phyloP scores from a whole-genome alignment of 805 yeast species.

The Wickerhamomyces ciferrii region DNA sequence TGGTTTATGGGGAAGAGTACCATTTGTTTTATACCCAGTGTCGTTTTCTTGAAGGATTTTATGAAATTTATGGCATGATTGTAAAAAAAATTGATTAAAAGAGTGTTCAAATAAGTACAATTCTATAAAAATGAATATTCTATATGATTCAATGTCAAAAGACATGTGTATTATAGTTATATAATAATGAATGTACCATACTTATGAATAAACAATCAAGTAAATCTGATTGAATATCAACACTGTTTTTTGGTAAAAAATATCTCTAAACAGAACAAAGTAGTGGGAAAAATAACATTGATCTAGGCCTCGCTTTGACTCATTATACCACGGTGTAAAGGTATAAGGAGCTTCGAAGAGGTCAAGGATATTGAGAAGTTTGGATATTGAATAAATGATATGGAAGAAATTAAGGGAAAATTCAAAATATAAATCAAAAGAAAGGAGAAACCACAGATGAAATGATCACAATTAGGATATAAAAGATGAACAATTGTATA shows the following conservation, averaged over 20 bases:
- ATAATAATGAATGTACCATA: neutral
- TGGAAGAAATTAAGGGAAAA: too few relatives aligned
- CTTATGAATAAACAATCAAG: neutral
- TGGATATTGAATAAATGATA: neutral
- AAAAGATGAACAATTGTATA: neutral
- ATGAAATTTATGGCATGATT: too few relatives aligned
- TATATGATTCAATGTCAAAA: too few relatives aligned
- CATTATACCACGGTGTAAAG: slow-evolving; percentile 31
- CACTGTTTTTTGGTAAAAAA: neutral
- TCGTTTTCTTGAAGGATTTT: too few relatives aligned
- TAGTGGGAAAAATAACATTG: slow-evolving; percentile 7
- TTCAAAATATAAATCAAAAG: too few relatives aligned
- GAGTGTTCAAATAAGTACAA: too few relatives aligned
- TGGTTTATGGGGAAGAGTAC: too few relatives aligned
- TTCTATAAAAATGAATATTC: too few relatives aligned
- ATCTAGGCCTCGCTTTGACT: slow-evolving; percentile 44
- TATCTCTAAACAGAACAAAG: slow-evolving; percentile 1
- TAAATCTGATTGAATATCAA: neutral
- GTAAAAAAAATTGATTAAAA: too few relatives aligned
- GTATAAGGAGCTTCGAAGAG: slow-evolving; percentile 42
- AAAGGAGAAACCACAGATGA: neutral
- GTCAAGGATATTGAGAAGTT: slow-evolving; percentile 21
- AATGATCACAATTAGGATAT: neutral
- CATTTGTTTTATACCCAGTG: too few relatives aligned
- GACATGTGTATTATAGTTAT: too few relatives aligned